These are phyloP conservation scores for Lasiodiplodia theobromae DNA, from an alignment of 2,329 filamentous ascomycete genomes.

Conservation along the genomic window DNA sequence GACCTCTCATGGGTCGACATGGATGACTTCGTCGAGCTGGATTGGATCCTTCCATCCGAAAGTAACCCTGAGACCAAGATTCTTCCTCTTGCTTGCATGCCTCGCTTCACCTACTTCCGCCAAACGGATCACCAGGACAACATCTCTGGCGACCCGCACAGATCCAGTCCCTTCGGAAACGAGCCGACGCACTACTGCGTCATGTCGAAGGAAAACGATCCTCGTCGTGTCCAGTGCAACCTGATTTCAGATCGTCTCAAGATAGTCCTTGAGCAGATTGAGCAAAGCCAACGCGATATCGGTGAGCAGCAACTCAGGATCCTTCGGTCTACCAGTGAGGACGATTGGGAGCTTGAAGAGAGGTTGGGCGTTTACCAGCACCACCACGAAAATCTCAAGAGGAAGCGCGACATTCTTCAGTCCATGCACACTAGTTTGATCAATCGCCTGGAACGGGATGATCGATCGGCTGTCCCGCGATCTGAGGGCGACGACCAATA, in stretches of 20 bases:
- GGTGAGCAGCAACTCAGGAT: slow-evolving; percentile 75
- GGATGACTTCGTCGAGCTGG: slow-evolving; percentile 98
- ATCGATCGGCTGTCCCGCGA: slow-evolving; percentile 55
- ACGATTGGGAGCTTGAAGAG: slow-evolving; percentile 59
- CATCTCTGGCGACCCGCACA: slow-evolving; percentile 79
- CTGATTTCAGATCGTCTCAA: slow-evolving; percentile 82
- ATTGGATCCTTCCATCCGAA: slow-evolving; percentile 92
- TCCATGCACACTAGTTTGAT: slow-evolving; percentile 65
- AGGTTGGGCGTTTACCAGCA: slow-evolving; percentile 63
- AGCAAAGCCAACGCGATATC: slow-evolving; percentile 73
- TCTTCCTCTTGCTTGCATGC: slow-evolving; percentile 86
- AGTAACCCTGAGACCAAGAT: slow-evolving; percentile 94
- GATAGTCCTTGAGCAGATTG: slow-evolving; percentile 79
- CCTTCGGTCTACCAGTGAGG: slow-evolving; percentile 58
- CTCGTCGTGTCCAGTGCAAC: slow-evolving; percentile 84
- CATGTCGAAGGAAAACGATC: slow-evolving; percentile 79
- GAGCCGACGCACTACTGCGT: slow-evolving; percentile 95
- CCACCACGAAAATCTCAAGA: slow-evolving; percentile 63
- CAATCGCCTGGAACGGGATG: slow-evolving; percentile 65
- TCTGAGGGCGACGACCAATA: slow-evolving; percentile 50
- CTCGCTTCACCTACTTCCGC: slow-evolving; percentile 95
- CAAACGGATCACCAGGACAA: slow-evolving; percentile 90
- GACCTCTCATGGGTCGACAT: slow-evolving; percentile 98
- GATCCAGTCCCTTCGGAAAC: slow-evolving; percentile 88
- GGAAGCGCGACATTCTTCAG: slow-evolving; percentile 66